Conservation (phyloP, 2,329 filamentous ascomycete genomes). For the Fusarium nurragi region DNA sequence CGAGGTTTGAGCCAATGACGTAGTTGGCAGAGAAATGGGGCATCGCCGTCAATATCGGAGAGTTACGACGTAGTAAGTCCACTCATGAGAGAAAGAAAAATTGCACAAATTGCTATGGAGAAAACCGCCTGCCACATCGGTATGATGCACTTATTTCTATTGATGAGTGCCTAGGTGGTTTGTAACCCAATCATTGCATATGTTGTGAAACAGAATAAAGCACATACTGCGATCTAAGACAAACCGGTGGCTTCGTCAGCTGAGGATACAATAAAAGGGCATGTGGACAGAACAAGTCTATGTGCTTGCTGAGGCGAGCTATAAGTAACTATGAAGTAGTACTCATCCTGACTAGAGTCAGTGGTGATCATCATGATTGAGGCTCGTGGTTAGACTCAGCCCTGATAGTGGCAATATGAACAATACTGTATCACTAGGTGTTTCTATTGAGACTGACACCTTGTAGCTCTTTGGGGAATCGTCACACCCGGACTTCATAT, state of each 20-base stretch:
- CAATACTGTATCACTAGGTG: background rate
- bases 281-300: background rate
- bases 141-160: background rate
- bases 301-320: background rate
- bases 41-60: background rate
- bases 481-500: too few relatives aligned
- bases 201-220: too few relatives aligned
- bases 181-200: background rate
- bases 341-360: background rate
- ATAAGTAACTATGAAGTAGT: background rate
- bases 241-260: background rate
- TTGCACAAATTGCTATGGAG: slow-evolving; percentile 5
- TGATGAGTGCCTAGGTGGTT: background rate
- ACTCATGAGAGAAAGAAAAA: background rate
- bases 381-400: slow-evolving; percentile 1
- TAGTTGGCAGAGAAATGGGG: slow-evolving; percentile 30
- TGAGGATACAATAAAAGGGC: background rate
- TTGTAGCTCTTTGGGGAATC: too few relatives aligned
- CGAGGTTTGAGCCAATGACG: slow-evolving; percentile 25
- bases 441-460: too few relatives aligned
- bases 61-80: background rate
- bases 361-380: background rate
- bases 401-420: slow-evolving; percentile 3
- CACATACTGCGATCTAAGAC: background rate
- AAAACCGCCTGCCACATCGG: background rate